These are phyloP conservation scores for Ogataea nitratoaversa DNA, from an alignment of 805 yeast genomes.

Conservation along the genomic window DNA sequence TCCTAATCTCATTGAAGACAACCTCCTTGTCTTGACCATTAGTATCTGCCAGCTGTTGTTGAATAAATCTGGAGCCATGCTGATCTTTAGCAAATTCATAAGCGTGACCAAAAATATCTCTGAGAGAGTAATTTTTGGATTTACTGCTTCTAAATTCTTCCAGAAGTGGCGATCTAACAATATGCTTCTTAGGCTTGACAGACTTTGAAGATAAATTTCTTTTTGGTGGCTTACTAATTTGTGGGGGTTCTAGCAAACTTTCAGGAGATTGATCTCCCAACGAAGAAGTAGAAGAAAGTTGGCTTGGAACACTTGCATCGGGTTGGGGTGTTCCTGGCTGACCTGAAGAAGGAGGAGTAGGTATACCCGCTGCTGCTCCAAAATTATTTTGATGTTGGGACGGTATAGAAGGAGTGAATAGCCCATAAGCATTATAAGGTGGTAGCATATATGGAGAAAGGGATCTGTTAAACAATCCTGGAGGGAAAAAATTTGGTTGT, in stretches of 20 bases:
- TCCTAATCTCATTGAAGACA: constrained; percentile 79
- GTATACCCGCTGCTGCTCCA: neutral
- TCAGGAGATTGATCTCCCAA: constrained; percentile 12
- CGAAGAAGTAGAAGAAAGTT: constrained; percentile 2
- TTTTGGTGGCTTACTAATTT: constrained; percentile 8
- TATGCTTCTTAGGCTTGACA: constrained; percentile 35
- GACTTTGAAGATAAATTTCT: constrained; percentile 23
- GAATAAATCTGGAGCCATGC: constrained; percentile 95
- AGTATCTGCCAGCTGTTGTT: constrained; percentile 72
- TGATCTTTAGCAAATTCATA: constrained; percentile 93
- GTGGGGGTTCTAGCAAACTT: constrained; percentile 4
- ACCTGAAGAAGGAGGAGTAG: constrained; percentile 1
- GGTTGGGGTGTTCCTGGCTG: constrained; percentile 3
- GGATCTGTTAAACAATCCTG: constrained; percentile 22
- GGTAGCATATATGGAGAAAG: constrained; percentile 43
- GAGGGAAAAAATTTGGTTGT: constrained; percentile 18
- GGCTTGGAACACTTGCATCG: neutral
- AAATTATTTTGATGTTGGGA: neutral
- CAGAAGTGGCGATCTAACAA: constrained; percentile 70
- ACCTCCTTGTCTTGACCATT: constrained; percentile 67
- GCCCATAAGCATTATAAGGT: constrained; percentile 45
- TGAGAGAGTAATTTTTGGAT: constrained; percentile 56
- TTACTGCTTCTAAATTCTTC: constrained; percentile 78
- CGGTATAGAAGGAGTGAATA: constrained; percentile 12
- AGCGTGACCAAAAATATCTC: constrained; percentile 80